phyloP scores from a whole-genome alignment of 331 rosid genomes.

The Phaseolus coccineus region DNA sequence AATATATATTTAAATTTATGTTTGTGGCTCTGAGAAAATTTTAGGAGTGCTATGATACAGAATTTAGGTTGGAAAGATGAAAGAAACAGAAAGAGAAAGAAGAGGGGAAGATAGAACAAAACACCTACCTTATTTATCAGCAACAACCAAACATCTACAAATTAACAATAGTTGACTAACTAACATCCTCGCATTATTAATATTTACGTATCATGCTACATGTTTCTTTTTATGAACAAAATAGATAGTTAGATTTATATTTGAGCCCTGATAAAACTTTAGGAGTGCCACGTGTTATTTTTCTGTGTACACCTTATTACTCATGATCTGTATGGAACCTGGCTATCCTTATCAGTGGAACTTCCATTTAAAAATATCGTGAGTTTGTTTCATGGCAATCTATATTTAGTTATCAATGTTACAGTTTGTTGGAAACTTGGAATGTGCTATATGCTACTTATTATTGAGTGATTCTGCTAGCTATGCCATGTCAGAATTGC shows the following conservation, averaged over 20 bases:
- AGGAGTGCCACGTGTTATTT: background rate
- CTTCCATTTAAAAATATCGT: slow-evolving; percentile 9
- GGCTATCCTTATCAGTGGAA: background rate
- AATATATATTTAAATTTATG: background rate
- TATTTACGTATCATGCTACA: no score
- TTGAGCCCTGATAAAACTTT: background rate
- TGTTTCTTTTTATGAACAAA: background rate
- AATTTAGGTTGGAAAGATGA: background rate
- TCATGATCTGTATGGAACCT: background rate
- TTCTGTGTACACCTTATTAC: background rate
- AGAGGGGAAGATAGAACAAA: no score
- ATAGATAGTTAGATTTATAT: background rate
- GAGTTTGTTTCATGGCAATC: background rate
- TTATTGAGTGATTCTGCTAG: slow-evolving; percentile 23
- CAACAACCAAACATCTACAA: no score
- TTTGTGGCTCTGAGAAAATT: background rate
- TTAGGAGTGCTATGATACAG: background rate
- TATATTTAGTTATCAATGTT: background rate
- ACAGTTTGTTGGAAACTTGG: background rate
- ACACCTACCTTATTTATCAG: no score
- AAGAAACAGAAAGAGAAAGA: background rate
- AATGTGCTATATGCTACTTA: slow-evolving; percentile 20
- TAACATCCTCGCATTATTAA: no score
- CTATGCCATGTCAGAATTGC: background rate
- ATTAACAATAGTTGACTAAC: no score